Percentiles rank a stretch among this genome's conserved stretches.
These are phyloP conservation scores for Pseudogymnoascus sp. DNA, from an alignment of 2,329 filamentous ascomycete genomes.

Conservation along the genomic window DNA sequence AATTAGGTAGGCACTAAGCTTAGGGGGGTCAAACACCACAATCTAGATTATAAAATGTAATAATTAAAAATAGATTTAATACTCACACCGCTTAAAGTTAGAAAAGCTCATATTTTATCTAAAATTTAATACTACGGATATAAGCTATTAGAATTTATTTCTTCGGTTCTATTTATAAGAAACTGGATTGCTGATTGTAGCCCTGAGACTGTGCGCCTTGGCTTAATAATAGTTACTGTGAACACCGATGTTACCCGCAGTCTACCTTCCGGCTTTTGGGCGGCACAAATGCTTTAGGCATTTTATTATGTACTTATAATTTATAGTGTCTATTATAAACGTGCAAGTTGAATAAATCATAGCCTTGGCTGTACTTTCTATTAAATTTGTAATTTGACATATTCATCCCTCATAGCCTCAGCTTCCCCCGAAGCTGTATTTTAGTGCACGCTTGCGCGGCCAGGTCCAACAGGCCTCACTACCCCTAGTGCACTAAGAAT, in stretches of 20 bases:
- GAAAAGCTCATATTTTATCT: neutral
- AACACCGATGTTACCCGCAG: neutral
- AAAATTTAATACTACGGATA: neutral
- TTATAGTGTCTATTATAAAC: too few species aligned
- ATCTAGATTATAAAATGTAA: neutral
- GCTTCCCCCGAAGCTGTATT: too few species aligned
- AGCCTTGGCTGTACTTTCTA: neutral
- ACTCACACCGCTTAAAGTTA: neutral
- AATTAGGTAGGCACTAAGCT: too few species aligned
- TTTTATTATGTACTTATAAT: neutral
- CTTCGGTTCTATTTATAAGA: neutral
- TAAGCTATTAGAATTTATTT: neutral
- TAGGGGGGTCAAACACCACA: too few species aligned
- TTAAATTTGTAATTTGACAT: neutral
- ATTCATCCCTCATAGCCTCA: neutral
- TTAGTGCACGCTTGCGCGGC: too few species aligned
- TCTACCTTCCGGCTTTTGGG: neutral
- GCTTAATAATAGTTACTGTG: neutral
- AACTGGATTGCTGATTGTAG: neutral
- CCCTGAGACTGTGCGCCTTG: neutral
- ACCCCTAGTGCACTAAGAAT: neutral
- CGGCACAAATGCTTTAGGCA: neutral
- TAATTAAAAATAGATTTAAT: neutral
- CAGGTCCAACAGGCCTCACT: too few species aligned
- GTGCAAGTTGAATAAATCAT: neutral